A percentile compares a stretch with the other conserved stretches of the same genome.
Conservation (phyloP, 2,329 filamentous ascomycete genomes). For the Aspergillus costaricaensis region DNA sequence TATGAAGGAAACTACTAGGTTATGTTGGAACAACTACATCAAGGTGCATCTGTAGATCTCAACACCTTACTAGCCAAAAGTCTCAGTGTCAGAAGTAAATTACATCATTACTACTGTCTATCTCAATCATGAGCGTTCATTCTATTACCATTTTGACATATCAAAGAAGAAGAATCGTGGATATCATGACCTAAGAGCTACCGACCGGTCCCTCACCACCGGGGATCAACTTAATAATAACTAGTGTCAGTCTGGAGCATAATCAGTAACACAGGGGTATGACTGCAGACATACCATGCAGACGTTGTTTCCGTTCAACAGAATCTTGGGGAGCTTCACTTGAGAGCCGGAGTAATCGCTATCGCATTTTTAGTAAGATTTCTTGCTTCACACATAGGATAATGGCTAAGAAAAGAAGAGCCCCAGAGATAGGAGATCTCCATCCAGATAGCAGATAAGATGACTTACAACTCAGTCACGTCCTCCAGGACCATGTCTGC, state of each 20-base stretch:
- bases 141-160: constrained; percentile 17
- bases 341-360: constrained; percentile 91
- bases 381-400: not conserved
- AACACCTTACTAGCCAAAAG: not conserved
- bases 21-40: too few species aligned
- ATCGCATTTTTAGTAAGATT: constrained; percentile 19
- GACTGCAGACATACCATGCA: constrained; percentile 74
- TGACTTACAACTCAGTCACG: constrained; percentile 85
- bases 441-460: not conserved
- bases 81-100: not conserved
- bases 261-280: not conserved
- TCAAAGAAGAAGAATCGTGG: constrained; percentile 12
- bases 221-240: constrained; percentile 65
- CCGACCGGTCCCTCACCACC: constrained; percentile 69
- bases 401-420: not conserved
- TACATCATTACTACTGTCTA: constrained; percentile 19
- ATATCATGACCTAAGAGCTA: constrained; percentile 28
- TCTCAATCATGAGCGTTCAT: constrained; percentile 20
- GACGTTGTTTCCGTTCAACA: constrained; percentile 97
- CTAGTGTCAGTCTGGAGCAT: not conserved
- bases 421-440: not conserved
- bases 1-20: too few species aligned
- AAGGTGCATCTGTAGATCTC: too few species aligned
- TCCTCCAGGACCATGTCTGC: constrained; percentile 97
- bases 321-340: constrained; percentile 87